Base-by-base conservation (phyloP, 2,329 filamentous ascomycete species). In the Ceratocystis variospora region DNA sequence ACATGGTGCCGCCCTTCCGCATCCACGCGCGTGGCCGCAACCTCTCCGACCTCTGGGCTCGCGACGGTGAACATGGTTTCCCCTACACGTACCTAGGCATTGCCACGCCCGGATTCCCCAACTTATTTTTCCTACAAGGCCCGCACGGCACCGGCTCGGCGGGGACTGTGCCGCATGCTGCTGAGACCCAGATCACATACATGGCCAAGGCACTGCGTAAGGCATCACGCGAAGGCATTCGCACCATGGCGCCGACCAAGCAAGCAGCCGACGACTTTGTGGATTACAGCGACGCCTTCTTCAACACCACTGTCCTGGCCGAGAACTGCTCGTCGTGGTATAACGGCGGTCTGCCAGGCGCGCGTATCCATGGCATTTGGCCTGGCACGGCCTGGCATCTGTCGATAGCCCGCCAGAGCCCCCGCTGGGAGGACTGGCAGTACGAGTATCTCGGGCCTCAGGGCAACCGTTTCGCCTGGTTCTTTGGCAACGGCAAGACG, bases 281-380 rank as follows among this genome's bases (percentile, higher is more conserved):
- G 10, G 79, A 80, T 64, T 87, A 85, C 73, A 78, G 77, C 31
- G 79, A 84, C 69, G 78, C 79, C 0, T 84, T 83, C 71, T 84
- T 83, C 70, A 73, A 75, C 0, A 78, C 74, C 25, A 84, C 81
- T 0, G 81, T 84, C 1, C 73, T 86, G 66, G 78, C 79, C 0
- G 83, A 86, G 64, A 81, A 83, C 66, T 90, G 87, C 72, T 84
- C 81, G 50, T 87, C 83, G 0, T 90, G 87, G 87, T 87, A 87
- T 68, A 90, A 90, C 68, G 84, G 87, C 12, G 84, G 83, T 0
- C 75, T 75, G 5, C 81, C 85, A 0, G 86, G 86, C 0, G 81
- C 79, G 0, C 76, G 85, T 3, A 84, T 90, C 28, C 84, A 88
- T 69, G 87, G 86, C 0, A 72, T 88, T 5, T 90, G 87, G 82